Base-by-base conservation (phyloP, 2,329 filamentous ascomycete genomes). In the Sclerotinia spermophila region DNA sequence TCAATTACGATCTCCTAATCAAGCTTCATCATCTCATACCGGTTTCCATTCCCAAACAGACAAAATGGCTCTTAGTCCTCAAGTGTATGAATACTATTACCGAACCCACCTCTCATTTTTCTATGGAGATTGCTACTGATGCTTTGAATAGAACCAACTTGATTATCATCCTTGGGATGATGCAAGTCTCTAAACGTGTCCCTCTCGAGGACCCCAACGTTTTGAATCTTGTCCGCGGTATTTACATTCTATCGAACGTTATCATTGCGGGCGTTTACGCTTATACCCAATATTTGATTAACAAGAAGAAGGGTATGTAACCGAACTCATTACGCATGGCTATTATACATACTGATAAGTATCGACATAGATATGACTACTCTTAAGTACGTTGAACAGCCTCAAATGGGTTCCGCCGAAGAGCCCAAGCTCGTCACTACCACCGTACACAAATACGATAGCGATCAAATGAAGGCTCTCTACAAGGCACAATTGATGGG, bases 381-480 rank as follows among this genome's bases (percentile, higher is more conserved):
- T 4, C 90, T 99, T 80, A 98, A 99, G 85, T 99, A 99, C 84
- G 94, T 99, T 81, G 96, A 99, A 85, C 95, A 94, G 59, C 89
- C 96, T 7, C 90, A 93, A 59, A 93, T 97, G 90, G 96, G 96
- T 78, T 96, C 92, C 77, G 88, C 90, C 79, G 96, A 98, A 82
- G 94, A 97, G 83, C 90, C 92, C 81, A 97, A 97, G 84, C 92
- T 97, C 77, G 92, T 98, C 78, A 97, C 95, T 71, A 99, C 96
- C 74, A 99, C 96, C 74, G 88, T 97, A 81, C 92, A 96, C 84
- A 94, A 94, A 79, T 99, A 99, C 87, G 96, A 99, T 82, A 86
- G 89, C 78, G 84, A 87, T 78, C 95, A 98, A 85, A 87, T 98
- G 80, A 92, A 92, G 83, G 85, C 88, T 75, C 87, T 93, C 75